phyloP scores from a whole-genome alignment of 768 basidiomycete genomes.

The Amanita polypyramis region DNA sequence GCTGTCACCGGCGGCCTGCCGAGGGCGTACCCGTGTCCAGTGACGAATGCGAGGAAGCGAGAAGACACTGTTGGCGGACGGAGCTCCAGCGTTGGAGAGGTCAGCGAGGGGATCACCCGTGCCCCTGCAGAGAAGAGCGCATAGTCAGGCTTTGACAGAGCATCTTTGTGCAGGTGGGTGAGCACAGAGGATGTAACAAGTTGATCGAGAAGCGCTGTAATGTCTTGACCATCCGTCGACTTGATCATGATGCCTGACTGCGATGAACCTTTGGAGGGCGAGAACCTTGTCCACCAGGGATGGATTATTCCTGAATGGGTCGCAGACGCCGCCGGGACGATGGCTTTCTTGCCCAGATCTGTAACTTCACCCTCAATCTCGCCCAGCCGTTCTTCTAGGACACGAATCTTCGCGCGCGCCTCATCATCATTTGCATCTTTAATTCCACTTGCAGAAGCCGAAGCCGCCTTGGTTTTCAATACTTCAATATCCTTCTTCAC shows the following conservation, averaged over 20 bases:
- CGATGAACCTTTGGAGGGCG: constrained; percentile 24
- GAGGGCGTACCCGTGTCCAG: constrained; percentile 48
- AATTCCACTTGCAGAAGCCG: constrained; percentile 12
- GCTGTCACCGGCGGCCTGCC: constrained; percentile 83
- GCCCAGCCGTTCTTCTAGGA: constrained; percentile 54
- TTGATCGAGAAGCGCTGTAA: constrained; percentile 55
- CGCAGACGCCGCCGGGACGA: constrained; percentile 23
- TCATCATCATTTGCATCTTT: constrained; percentile 36
- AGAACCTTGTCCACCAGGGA: constrained; percentile 66
- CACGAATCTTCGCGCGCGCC: constrained; percentile 39
- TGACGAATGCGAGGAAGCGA: constrained; percentile 43
- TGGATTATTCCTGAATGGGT: constrained; percentile 19
- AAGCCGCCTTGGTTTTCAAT: constrained; percentile 29
- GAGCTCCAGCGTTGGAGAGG: constrained; percentile 69
- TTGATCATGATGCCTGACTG: constrained; percentile 52
- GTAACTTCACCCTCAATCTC: constrained; percentile 53
- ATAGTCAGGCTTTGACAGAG: constrained; percentile 73
- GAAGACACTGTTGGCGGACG: constrained; percentile 37
- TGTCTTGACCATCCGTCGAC: constrained; percentile 63
- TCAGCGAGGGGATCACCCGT: constrained; percentile 70
- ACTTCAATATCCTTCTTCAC: constrained; percentile 48
- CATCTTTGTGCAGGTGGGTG: constrained; percentile 59
- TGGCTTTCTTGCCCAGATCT: constrained; percentile 46
- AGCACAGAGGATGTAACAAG: constrained; percentile 73
- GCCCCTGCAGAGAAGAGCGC: constrained; percentile 81